These are phyloP conservation scores for Botrytis tulipae DNA, from an alignment of 2,329 filamentous ascomycete genomes.

Conservation along the genomic window DNA sequence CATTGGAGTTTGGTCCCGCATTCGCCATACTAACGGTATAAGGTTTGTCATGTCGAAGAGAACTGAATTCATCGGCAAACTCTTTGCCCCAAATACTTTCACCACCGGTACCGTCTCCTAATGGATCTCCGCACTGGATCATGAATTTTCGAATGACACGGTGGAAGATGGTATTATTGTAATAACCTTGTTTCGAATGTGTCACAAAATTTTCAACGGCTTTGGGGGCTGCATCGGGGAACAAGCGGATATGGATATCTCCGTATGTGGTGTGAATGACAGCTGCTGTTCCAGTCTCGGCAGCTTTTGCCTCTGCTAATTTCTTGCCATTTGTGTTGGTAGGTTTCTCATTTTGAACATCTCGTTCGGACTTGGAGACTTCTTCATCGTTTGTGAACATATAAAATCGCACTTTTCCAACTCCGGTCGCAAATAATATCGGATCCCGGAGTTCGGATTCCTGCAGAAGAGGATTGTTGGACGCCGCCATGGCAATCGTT, in stretches of 20 bases:
- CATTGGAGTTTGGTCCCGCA: conserved; percentile 91
- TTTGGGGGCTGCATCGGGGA: conserved; percentile 88
- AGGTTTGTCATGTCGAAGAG: conserved; percentile 87
- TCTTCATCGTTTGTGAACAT: conserved; percentile 94
- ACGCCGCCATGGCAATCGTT: conserved; percentile 96
- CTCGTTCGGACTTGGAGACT: conserved; percentile 77
- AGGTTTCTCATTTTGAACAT: conserved; percentile 94
- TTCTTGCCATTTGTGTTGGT: conserved; percentile 58
- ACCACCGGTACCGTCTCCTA: conserved; percentile 86
- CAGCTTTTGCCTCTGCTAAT: conserved; percentile 56
- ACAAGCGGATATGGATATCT: conserved; percentile 90
- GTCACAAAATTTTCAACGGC: conserved; percentile 97
- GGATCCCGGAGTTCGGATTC: conserved; percentile 90
- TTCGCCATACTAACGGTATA: conserved; percentile 99
- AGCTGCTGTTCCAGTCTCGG: conserved; percentile 74
- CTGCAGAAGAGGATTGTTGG: conserved; percentile 85
- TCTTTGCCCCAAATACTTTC: conserved; percentile 91
- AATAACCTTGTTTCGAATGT: conserved; percentile 85
- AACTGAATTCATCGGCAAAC: conserved; percentile 92
- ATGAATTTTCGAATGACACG: conserved; percentile 97
- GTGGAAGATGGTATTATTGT: conserved; percentile 97
- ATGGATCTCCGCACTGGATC: conserved; percentile 84
- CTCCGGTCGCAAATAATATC: conserved; percentile 79
- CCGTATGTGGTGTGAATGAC: conserved; percentile 90
- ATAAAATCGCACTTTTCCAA: conserved; percentile 90